Base-by-base conservation (phyloP, 306 rosid species). In the Malus domestica region DNA sequence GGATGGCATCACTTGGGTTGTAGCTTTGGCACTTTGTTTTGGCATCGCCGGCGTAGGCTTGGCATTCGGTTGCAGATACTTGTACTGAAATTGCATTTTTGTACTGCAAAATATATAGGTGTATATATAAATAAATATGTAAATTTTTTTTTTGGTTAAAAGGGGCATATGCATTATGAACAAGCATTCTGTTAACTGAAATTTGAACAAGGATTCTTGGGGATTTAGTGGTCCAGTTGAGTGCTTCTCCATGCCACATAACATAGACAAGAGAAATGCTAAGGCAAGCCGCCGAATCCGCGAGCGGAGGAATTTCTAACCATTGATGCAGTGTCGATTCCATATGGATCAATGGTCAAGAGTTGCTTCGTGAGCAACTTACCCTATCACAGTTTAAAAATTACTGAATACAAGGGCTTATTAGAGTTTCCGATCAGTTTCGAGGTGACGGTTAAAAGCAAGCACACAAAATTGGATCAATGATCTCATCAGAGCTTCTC, bases 11-110 rank as follows among this genome's bases (percentile, higher is more conserved):
- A 45, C 75, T 55, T 87, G 93, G 93, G 73, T 87, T 70, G 20
- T 84, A 59, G 88, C 97, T 67, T 61, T 92, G 81, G 89, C 89
- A 15, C 69, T 92, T 83, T 89, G 96, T 0, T 79, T 86, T n/a
- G 93, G 96, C 73, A 78, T 82, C 73, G 85, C 88, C 73, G 96
- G 96, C 33, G 85, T 91, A 18, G 85, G 91, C 72, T 82, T 89
- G 54, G 88, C 89, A 10, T 78, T 88, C 61, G 87, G 92, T 22
- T 86, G 80, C 65, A 76, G 81, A 73, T 82, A 83, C 76, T 77
- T 81, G 64, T 63, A 38, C 58, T 81, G 46, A 73, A 76, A n/a
- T 10, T 9, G 20, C 11, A 32, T 42, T 52, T 30, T 44, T 35
- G 76, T 70, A 42, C 16, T 51, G 22, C 11, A 23, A 54, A 66